phyloP scores from a whole-genome alignment of 306 rosid species.

The Gastrolobium bilobum region DNA sequence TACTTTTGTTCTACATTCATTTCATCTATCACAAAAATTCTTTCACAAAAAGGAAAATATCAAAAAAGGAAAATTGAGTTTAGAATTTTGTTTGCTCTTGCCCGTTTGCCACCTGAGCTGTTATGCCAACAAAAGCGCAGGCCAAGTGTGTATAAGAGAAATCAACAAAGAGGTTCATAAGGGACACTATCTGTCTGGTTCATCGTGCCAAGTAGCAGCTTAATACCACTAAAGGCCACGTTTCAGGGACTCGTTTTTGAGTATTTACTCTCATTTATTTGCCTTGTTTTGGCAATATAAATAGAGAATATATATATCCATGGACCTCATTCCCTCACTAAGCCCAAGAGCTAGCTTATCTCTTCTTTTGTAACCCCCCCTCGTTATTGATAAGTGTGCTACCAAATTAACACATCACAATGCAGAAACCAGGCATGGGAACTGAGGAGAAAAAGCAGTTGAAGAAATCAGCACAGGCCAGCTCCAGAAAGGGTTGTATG shows the following conservation, averaged over 20 bases:
- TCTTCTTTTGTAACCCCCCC: not conserved
- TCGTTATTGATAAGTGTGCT: not conserved
- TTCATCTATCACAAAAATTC: constrained; percentile 40
- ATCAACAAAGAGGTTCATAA: constrained; percentile 51
- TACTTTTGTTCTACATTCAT: constrained; percentile 1
- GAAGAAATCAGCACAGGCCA: constrained; percentile 69
- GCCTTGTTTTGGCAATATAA: constrained; percentile 47
- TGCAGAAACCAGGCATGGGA: constrained; percentile 54
- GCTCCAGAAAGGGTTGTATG: constrained; percentile 93
- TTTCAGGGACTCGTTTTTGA: constrained; percentile 52
- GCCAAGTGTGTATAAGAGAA: constrained; percentile 81
- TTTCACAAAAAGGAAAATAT: not conserved
- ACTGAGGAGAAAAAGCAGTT: constrained; percentile 49
- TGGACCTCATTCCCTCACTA: constrained; percentile 17
- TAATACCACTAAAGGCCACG: constrained; percentile 67
- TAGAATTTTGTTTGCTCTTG: constrained; percentile 30
- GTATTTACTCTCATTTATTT: constrained; percentile 1
- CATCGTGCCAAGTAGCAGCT: constrained; percentile 75
- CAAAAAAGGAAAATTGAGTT: not conserved
- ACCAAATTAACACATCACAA: not conserved
- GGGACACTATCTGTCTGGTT: constrained; percentile 74
- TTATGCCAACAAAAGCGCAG: constrained; percentile 39
- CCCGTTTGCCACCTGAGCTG: constrained; percentile 61
- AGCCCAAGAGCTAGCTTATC: constrained; percentile 18
- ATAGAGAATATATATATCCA: constrained; percentile 12